These are phyloP conservation scores for Apiospora kogelbergensis DNA, from an alignment of 2,329 filamentous ascomycete genomes.

Conservation along the genomic window DNA sequence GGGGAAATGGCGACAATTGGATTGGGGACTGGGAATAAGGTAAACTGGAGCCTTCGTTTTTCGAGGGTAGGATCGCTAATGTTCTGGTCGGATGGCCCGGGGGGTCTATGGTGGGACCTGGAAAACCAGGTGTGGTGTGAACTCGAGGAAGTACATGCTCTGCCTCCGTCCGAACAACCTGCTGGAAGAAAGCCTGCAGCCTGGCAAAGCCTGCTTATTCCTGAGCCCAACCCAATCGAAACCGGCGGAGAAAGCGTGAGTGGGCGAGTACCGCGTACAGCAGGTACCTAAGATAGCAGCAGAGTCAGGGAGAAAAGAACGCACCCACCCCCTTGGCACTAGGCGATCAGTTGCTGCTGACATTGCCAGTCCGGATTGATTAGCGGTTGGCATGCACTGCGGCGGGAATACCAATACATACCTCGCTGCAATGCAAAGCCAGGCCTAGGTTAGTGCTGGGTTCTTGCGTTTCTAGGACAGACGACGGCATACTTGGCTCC, in stretches of 20 bases:
- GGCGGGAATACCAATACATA: not conserved
- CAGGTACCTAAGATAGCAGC: not conserved
- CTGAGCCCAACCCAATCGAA: constrained; percentile 3
- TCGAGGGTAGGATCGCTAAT: constrained; percentile 13
- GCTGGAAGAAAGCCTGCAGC: not conserved
- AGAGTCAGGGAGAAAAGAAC: not conserved
- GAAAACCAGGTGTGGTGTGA: constrained; percentile 1
- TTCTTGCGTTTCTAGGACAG: not conserved
- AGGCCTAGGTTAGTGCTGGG: not conserved
- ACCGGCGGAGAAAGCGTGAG: not conserved
- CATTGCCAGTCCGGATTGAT: not conserved
- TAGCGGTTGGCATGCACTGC: not conserved
- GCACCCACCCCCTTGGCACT: not conserved
- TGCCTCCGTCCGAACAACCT: not conserved
- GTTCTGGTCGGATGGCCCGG: constrained; percentile 18
- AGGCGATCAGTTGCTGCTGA: not conserved
- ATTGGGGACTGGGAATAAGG: constrained; percentile 10
- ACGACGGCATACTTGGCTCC: not conserved
- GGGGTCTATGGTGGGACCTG: constrained; percentile 10
- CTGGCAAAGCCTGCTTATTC: constrained; percentile 2
- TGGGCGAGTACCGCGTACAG: not conserved
- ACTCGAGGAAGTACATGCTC: not conserved
- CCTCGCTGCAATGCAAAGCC: not conserved
- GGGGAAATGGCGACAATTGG: constrained; percentile 5
- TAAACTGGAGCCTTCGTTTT: constrained; percentile 8